A percentile compares a stretch with the other conserved stretches of the same genome.
phyloP scores from a whole-genome alignment of 176 grass and related monocot species.

The Puccinellia tenuiflora region DNA sequence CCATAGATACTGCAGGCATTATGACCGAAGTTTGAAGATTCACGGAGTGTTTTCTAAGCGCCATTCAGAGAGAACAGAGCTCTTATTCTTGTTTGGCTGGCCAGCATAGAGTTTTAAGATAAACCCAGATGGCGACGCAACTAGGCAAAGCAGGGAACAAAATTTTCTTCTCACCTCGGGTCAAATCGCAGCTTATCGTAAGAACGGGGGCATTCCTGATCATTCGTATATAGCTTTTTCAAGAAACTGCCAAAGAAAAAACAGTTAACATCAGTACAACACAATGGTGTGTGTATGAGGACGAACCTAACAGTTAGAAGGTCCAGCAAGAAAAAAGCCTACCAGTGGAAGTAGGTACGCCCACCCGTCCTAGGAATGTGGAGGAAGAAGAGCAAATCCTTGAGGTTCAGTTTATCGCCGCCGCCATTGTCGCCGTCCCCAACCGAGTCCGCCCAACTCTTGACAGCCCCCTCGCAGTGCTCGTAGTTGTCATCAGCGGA shows the following conservation, averaged over 20 bases:
- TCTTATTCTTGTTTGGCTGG: not conserved
- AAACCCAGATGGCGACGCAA: not conserved
- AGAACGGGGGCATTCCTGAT: slow-evolving; percentile 75
- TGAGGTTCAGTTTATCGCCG: slow-evolving; percentile 63
- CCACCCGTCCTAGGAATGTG: slow-evolving; percentile 94
- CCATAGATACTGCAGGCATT: not conserved
- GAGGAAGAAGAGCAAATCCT: slow-evolving; percentile 92
- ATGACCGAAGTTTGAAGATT: not conserved
- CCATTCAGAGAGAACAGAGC: not conserved
- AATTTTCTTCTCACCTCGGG: slow-evolving; percentile 46
- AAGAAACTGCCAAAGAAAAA: slow-evolving; percentile 49
- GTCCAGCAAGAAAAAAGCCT: not conserved
- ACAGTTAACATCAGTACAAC: not conserved
- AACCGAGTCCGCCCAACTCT: slow-evolving; percentile 50
- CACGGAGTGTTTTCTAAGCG: not conserved
- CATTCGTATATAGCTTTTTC: slow-evolving; percentile 68
- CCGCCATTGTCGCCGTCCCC: slow-evolving; percentile 29
- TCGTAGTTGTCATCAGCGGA: slow-evolving; percentile 34
- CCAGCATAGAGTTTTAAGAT: not conserved
- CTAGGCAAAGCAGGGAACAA: not conserved
- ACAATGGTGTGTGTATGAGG: not conserved
- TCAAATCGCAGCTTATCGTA: slow-evolving; percentile 89
- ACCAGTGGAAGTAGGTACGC: slow-evolving; percentile 93
- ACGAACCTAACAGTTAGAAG: not conserved
- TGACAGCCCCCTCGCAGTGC: slow-evolving; percentile 62